Base-by-base conservation (phyloP, 495 filamentous ascomycete genomes). In the Aspergillus asperescens region DNA sequence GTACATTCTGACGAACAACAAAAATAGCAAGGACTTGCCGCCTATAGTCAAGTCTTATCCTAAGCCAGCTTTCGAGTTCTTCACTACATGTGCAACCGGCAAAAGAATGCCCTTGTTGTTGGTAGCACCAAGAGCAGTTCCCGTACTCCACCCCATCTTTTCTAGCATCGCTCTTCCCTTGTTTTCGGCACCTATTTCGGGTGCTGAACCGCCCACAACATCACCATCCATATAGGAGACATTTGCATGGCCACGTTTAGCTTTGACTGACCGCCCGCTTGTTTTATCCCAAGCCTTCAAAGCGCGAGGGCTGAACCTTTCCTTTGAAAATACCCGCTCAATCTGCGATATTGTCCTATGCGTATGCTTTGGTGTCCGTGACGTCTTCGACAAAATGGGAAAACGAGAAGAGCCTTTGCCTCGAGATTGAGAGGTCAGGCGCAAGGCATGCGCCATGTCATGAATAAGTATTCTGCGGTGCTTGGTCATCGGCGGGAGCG, bases 131-230 rank as follows among this genome's bases (percentile, higher is more conserved):
- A 99, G 75, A 6, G 84, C 86, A 67, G 84, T 97, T 4, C 93
- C 93, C 39, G 80, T 84, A 53, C 77, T 86, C 89, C 94, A 99
- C 15, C 93, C 93, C 93, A 97, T 97, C 71, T 92, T 97, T 68
- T 96, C 90, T 47, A 99, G 64, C 86, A 99, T 89, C 3, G 82
- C 83, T 37, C 89, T 78, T 18, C 93, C 93, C 58, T 78, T 85
- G 54, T 96, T 99, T 41, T 87, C 89, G 3, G 69, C 74, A 1
- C 89, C 88, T 22, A 99, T 75, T 66, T 95, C 92, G 2, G 88
- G 85, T 0, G 91, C 93, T 27, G 80, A 78, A 9, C 78, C 88
- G 35, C 92, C 93, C 16, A 96, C 90, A 37, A 95, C 71, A 50
- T 96, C 89, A n/a, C 93, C 93, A 56, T 97, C 88, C 55, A 81